Conservation (phyloP, 257 asterid genomes). For the Leonotis leonurus region DNA sequence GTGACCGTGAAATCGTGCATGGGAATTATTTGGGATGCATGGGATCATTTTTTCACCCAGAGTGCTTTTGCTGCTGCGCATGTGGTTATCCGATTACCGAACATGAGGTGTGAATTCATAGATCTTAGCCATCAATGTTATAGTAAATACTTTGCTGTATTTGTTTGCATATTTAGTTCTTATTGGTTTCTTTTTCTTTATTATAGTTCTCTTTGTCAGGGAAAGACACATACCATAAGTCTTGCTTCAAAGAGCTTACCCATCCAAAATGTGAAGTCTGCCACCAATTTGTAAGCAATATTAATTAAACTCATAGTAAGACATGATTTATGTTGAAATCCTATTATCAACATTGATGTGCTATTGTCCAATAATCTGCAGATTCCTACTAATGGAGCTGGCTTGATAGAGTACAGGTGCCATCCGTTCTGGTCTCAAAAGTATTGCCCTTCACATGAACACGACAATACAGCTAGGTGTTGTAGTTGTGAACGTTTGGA, state of each 20-base stretch:
- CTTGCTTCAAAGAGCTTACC: constrained; percentile 89
- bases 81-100: constrained; percentile 68
- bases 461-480: constrained; percentile 71
- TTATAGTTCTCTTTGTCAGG: constrained; percentile 89
- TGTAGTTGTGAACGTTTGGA: constrained; percentile 97
- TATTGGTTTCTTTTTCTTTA: constrained; percentile 35
- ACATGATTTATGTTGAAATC: not conserved
- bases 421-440: constrained; percentile 95
- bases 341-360: not conserved
- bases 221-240: constrained; percentile 59
- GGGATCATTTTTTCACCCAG: constrained; percentile 72
- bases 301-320: not conserved
- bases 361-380: constrained; percentile 17
- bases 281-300: constrained; percentile 54
- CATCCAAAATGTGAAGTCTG: constrained; percentile 97
- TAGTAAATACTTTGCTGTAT: not conserved
- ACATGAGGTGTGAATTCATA: constrained; percentile 40
- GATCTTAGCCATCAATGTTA: not conserved
- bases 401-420: constrained; percentile 93
- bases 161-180: constrained; percentile 13
- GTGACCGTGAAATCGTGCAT: constrained; percentile 52
- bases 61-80: constrained; percentile 63
- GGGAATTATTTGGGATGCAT: constrained; percentile 80
- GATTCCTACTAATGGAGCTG: constrained; percentile 80
- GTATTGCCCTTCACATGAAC: constrained; percentile 91